These are phyloP conservation scores for Mycosarcoma mackinlayi DNA, from an alignment of 1,284 basidiomycete genomes.

Conservation along the genomic window DNA sequence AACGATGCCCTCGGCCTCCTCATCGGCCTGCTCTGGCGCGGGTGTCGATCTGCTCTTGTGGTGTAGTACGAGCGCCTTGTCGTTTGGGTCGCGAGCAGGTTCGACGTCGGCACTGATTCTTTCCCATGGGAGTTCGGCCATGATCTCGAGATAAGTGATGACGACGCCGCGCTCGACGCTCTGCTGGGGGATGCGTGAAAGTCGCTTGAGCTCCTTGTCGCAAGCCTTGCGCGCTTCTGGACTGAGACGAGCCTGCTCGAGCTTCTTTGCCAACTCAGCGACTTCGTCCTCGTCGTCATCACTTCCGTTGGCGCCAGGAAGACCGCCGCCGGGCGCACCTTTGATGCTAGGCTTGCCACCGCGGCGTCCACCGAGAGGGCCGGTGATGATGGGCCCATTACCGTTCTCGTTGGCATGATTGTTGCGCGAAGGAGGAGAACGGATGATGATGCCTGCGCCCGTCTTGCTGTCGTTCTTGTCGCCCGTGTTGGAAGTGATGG, in stretches of 20 bases:
- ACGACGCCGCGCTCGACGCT: constrained; percentile 67
- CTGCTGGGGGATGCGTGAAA: constrained; percentile 64
- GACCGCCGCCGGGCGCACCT: constrained; percentile 21
- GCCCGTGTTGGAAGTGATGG: constrained; percentile 36
- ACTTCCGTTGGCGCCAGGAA: constrained; percentile 30
- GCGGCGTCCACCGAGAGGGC: constrained; percentile 35
- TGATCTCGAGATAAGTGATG: constrained; percentile 68
- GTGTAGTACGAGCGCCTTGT: constrained; percentile 41
- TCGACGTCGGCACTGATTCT: constrained; percentile 57
- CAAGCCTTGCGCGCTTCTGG: constrained; percentile 65
- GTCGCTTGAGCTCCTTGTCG: constrained; percentile 66
- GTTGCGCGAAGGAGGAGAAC: constrained; percentile 43
- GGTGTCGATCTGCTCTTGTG: constrained; percentile 13
- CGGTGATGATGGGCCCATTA: constrained; percentile 41
- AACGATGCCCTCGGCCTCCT: constrained; percentile 65
- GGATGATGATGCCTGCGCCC: constrained; percentile 56
- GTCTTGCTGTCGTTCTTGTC: constrained; percentile 42
- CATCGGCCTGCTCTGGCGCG: constrained; percentile 10
- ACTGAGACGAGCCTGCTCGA: constrained; percentile 55
- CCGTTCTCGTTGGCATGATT: constrained; percentile 41
- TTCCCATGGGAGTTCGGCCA: constrained; percentile 68
- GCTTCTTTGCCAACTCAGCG: constrained; percentile 56
- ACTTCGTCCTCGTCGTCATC: constrained; percentile 65
- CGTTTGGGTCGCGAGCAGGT: constrained; percentile 20
- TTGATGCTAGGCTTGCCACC: constrained; percentile 36